Conservation (phyloP, 164 flowering plant genomes). For the Vitis amurensis region DNA sequence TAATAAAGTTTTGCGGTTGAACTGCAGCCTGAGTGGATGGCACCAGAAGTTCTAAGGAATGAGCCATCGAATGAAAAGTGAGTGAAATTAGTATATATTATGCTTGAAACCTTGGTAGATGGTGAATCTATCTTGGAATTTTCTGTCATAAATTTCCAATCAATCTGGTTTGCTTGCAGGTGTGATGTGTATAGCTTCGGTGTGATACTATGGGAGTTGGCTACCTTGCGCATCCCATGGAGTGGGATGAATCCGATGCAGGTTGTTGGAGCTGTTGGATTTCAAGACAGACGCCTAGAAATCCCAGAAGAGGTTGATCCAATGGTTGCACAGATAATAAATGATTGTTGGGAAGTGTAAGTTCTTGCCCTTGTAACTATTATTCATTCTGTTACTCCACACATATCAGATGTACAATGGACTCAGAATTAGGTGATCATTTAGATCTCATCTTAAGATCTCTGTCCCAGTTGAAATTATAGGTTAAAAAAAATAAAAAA, state of each 20-base stretch:
- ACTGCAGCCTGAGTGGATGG: constrained; percentile 99
- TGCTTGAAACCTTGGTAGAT: neutral
- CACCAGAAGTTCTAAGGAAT: constrained; percentile 95
- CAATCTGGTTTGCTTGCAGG: constrained; percentile 39
- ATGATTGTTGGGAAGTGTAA: constrained; percentile 90
- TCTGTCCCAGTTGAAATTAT: too few species aligned
- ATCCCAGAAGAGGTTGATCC: constrained; percentile 83
- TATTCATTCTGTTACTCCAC: neutral
- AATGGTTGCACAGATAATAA: constrained; percentile 67
- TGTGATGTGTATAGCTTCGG: constrained; percentile 97
- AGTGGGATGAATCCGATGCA: constrained; percentile 96
- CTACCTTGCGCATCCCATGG: constrained; percentile 84
- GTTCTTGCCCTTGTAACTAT: constrained; percentile 3
- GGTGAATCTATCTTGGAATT: neutral
- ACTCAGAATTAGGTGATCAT: too few species aligned
- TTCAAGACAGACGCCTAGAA: constrained; percentile 85
- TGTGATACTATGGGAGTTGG: constrained; percentile 92
- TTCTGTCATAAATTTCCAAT: neutral
- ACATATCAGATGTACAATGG: neutral
- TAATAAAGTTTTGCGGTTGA: constrained; percentile 1
- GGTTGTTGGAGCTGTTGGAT: constrained; percentile 98
- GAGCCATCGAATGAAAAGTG: constrained; percentile 98
- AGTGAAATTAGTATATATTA: constrained; percentile 29
- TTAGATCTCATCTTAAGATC: too few species aligned
- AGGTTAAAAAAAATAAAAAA: too few species aligned